Evolutionary conservation across 331 rosid genomes (phyloP).

Genomic region (Arachis monticola): DNA sequence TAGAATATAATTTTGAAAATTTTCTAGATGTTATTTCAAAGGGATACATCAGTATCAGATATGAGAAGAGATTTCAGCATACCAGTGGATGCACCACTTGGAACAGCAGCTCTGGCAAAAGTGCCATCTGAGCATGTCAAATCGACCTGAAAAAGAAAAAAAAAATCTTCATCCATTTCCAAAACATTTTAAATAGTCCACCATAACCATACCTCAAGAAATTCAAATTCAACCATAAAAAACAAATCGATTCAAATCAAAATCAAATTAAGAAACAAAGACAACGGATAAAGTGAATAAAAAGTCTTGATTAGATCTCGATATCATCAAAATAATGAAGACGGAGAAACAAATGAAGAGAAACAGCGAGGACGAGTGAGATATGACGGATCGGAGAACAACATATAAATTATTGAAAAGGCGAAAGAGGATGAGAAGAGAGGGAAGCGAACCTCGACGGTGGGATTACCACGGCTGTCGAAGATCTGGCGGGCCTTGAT

Average conservation of each 20-base stretch:
- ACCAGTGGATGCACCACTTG: conserved; percentile 99
- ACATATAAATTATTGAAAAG: conserved; percentile 35
- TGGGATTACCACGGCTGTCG: conserved; percentile 98
- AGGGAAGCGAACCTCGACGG: conserved; percentile 75
- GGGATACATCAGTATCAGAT: background rate
- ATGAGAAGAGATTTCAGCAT: conserved; percentile 32
- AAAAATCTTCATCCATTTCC: background rate
- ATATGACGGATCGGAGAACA: conserved; percentile 24
- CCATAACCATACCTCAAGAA: background rate
- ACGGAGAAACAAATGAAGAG: background rate
- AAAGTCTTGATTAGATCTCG: background rate
- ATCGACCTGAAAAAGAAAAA: conserved; percentile 56
- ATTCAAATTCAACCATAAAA: background rate
- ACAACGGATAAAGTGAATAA: background rate
- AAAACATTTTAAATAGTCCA: background rate
- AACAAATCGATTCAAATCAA: background rate
- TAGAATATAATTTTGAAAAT: background rate
- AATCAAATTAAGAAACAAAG: background rate
- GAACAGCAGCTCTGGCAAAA: conserved; percentile 91
- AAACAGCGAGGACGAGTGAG: background rate
- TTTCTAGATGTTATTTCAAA: background rate
- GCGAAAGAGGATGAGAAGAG: background rate
- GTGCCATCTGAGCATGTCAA: conserved; percentile 58
- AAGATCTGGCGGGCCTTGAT: conserved; percentile 89
- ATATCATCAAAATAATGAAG: background rate